These are phyloP conservation scores for Spatholobus suberectus DNA, from an alignment of 306 rosid species.

Conservation along the genomic window DNA sequence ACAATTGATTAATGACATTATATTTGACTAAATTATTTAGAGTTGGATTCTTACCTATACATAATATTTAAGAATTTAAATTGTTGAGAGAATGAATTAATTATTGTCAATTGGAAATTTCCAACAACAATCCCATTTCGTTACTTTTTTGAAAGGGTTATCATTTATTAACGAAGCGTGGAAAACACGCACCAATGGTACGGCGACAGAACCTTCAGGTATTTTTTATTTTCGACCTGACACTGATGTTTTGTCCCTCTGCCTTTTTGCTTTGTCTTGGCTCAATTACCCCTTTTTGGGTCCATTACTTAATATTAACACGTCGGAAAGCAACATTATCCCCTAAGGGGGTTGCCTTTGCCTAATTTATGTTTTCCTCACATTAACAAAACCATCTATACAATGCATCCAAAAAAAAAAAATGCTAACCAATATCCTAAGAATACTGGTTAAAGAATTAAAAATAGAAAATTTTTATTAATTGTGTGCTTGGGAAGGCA, in stretches of 20 bases:
- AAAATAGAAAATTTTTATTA: too few species aligned
- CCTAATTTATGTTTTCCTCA: neutral
- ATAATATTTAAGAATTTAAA: neutral
- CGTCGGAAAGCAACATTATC: neutral
- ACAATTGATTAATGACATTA: neutral
- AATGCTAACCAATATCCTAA: too few species aligned
- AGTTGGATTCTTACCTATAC: neutral
- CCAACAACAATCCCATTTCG: neutral
- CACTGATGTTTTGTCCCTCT: slow-evolving; percentile 52
- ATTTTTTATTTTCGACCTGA: slow-evolving; percentile 36
- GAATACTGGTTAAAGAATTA: too few species aligned
- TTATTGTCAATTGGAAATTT: neutral
- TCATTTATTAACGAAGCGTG: slow-evolving; percentile 36
- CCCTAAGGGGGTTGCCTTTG: neutral
- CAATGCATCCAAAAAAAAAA: too few species aligned
- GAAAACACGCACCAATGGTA: slow-evolving; percentile 48
- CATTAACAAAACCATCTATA: neutral
- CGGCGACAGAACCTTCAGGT: slow-evolving; percentile 37
- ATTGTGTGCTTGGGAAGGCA: too few species aligned
- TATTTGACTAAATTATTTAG: neutral
- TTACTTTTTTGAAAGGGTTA: neutral
- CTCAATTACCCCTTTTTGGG: neutral
- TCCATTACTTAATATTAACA: slow-evolving; percentile 22
- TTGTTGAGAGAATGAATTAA: too few species aligned
- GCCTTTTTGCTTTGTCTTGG: slow-evolving; percentile 23